A percentile compares a stretch with the other conserved stretches of the same genome.
Evolutionary conservation across 176 grass and related monocot genomes (phyloP).

Genomic region (Tillandsia leiboldiana): DNA sequence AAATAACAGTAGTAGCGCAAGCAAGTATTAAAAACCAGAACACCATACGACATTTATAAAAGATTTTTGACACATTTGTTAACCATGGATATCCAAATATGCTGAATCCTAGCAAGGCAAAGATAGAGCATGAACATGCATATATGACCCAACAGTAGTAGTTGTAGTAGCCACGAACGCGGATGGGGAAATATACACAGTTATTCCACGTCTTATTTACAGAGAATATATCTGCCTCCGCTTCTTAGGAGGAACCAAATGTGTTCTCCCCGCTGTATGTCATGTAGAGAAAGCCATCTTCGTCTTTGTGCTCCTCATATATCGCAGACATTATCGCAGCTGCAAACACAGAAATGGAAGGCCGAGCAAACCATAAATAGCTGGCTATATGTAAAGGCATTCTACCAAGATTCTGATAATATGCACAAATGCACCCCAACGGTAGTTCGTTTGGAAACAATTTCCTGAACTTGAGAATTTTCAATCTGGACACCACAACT

Average conservation of each 20-base stretch:
- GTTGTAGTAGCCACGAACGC: not conserved
- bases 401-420: not conserved
- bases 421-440: no score
- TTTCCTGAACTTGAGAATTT: no score
- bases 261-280: slow-evolving; percentile 97
- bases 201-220: slow-evolving; percentile 42
- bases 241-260: slow-evolving; percentile 46
- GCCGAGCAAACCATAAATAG: not conserved
- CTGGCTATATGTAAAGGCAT: not conserved
- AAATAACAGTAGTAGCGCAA: no score
- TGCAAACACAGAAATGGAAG: slow-evolving; percentile 16
- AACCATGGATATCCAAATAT: no score
- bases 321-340: slow-evolving; percentile 91
- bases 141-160: no score
- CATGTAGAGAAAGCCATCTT: slow-evolving; percentile 96
- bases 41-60: no score
- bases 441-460: no score
- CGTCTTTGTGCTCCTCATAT: slow-evolving; percentile 93
- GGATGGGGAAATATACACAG: not conserved
- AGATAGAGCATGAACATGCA: no score
- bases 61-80: no score
- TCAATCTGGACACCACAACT: no score
- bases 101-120: no score
- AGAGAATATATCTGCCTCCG: not conserved
- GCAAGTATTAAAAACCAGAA: no score